Evolutionary conservation across 805 yeast species (phyloP).

Genomic region (Zygoascus tannicola): DNA sequence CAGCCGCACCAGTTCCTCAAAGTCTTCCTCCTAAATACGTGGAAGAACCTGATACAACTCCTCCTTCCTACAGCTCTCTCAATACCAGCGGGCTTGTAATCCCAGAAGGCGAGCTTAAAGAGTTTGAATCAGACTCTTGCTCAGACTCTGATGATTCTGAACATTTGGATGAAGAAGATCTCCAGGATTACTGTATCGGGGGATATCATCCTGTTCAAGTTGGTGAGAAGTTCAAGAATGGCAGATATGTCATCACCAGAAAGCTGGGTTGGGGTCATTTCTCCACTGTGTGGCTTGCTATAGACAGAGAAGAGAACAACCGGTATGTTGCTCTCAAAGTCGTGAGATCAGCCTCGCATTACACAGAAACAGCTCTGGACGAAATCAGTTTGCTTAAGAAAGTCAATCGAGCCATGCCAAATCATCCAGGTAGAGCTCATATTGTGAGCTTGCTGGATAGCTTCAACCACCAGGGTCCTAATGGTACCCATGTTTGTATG

Average conservation of each 20-base stretch:
- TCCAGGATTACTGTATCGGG: conserved; percentile 77
- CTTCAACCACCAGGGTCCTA: conserved; percentile 79
- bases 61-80: not conserved
- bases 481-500: conserved; percentile 93
- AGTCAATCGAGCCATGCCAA: conserved; percentile 48
- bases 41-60: not conserved
- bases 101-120: not conserved
- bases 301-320: conserved; percentile 42
- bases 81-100: not conserved
- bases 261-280: conserved; percentile 99
- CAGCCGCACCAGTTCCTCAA: too few relatives aligned
- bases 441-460: conserved; percentile 75
- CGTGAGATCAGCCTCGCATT: conserved; percentile 82
- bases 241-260: conserved; percentile 69
- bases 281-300: conserved; percentile 90
- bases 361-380: conserved; percentile 89
- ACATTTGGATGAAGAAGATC: conserved; percentile 56
- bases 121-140: not conserved
- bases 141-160: not conserved
- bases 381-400: conserved; percentile 74
- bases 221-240: conserved; percentile 75
- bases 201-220: conserved; percentile 93
- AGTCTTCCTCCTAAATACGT: not conserved
- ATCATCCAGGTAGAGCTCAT: conserved; percentile 74
- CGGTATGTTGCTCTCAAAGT: conserved; percentile 89